Conservation (phyloP, 352 stramenopile genomes). For the Pythium guiyangense region DNA sequence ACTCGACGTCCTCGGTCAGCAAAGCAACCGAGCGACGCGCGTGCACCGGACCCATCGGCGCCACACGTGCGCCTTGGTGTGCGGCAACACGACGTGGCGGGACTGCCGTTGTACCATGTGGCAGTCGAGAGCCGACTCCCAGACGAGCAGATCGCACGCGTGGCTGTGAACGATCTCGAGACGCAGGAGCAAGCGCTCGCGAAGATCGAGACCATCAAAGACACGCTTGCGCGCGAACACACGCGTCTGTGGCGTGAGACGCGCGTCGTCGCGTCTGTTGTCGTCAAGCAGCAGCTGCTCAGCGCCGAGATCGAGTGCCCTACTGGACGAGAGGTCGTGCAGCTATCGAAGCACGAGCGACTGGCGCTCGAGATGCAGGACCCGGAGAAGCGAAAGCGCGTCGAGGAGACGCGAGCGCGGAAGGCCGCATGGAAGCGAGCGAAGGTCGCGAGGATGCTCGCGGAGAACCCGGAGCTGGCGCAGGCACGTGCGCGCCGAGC, state of each 20-base stretch:
- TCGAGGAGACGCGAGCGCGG: background rate
- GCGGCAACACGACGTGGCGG: conserved; percentile 4
- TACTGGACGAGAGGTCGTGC: background rate
- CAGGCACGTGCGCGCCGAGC: background rate
- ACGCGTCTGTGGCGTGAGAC: background rate
- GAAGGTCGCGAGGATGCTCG: background rate
- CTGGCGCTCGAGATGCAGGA: background rate
- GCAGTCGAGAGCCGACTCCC: conserved; percentile 7
- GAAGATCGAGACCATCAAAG: conserved; percentile 12
- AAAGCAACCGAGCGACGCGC: background rate
- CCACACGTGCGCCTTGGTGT: conserved; percentile 15
- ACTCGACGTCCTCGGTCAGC: background rate
- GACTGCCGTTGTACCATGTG: conserved; percentile 12
- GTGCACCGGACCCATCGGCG: background rate
- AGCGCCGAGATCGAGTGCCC: conserved; percentile 1
- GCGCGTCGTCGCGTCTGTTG: background rate
- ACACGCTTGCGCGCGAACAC: conserved; percentile 5
- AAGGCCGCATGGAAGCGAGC: background rate
- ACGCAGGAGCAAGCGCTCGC: conserved; percentile 12
- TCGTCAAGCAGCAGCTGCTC: conserved; percentile 4
- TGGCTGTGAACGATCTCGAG: conserved; percentile 14
- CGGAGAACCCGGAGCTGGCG: background rate
- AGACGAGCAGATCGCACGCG: conserved; percentile 8
- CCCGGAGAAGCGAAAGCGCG: background rate
- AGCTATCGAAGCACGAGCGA: background rate